Conservation (phyloP, 140 eudicot species). For the Flaveria floridana region DNA sequence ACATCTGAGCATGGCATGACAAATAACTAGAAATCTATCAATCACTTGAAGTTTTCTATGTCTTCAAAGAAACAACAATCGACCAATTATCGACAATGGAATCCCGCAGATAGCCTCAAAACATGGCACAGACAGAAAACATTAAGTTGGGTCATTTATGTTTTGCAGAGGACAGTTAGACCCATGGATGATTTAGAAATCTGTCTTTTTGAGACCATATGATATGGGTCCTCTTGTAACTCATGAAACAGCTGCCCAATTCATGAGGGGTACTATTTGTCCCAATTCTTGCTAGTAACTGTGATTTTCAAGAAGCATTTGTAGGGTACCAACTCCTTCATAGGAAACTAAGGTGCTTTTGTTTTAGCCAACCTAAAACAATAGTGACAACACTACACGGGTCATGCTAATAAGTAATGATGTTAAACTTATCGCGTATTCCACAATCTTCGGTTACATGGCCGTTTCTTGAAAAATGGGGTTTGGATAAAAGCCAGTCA, state of each 20-base stretch:
- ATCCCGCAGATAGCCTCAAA: constrained; percentile 16
- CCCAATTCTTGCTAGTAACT: constrained; percentile 22
- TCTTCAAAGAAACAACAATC: neutral
- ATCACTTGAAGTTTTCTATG: neutral
- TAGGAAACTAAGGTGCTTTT: constrained; percentile 19
- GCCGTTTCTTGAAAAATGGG: neutral
- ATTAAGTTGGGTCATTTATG: constrained; percentile 24
- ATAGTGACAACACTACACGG: constrained; percentile 26
- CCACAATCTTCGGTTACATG: constrained; percentile 13
- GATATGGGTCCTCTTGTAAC: constrained; percentile 21
- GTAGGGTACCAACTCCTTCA: constrained; percentile 30
- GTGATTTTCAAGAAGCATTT: constrained; percentile 21
- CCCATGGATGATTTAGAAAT: constrained; percentile 12
- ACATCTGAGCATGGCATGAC: neutral
- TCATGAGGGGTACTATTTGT: constrained; percentile 18
- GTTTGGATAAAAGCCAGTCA: neutral
- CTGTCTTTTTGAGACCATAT: constrained; percentile 24
- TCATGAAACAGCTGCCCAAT: constrained; percentile 29
- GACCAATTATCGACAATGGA: constrained; percentile 8
- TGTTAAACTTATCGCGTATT: constrained; percentile 18
- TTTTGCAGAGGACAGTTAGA: constrained; percentile 25
- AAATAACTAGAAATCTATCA: constrained; percentile 3
- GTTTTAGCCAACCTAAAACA: constrained; percentile 29
- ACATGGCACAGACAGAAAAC: constrained; percentile 13
- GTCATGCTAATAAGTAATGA: constrained; percentile 3